A percentile compares a stretch with the other conserved stretches of the same genome.
phyloP scores from a whole-genome alignment of 345 rosid species.

The Hypericum perforatum region DNA sequence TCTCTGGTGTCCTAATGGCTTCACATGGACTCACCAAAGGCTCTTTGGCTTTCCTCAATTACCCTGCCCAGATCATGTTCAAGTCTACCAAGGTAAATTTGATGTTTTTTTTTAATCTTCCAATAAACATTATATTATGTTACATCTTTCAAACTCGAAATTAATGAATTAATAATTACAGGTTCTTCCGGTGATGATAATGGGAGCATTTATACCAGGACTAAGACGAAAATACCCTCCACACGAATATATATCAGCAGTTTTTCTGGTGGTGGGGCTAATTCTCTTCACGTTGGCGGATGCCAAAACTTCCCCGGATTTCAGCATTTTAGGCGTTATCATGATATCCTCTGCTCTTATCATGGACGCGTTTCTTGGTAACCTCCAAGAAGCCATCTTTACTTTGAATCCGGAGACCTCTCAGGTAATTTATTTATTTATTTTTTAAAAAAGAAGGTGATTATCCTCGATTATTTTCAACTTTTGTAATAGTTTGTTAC shows the following conservation, averaged over 20 bases:
- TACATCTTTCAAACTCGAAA: background rate
- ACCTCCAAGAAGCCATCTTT: conserved; percentile 88
- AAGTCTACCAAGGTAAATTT: conserved; percentile 86
- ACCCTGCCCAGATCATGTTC: conserved; percentile 91
- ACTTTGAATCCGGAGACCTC: conserved; percentile 75
- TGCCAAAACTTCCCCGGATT: conserved; percentile 86
- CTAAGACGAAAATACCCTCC: conserved; percentile 71
- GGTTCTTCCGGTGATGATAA: conserved; percentile 95
- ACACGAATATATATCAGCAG: conserved; percentile 73
- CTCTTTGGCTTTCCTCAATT: conserved; percentile 89
- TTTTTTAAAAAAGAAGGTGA: background rate
- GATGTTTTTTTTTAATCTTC: background rate
- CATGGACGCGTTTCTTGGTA: conserved; percentile 85
- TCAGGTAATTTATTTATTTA: conserved; percentile 36
- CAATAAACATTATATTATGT: background rate
- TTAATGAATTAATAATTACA: conserved; percentile 9
- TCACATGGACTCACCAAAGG: conserved; percentile 96
- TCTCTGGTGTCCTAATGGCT: conserved; percentile 94
- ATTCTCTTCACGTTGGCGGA: conserved; percentile 91
- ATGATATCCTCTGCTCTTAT: conserved; percentile 80
- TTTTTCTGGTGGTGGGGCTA: conserved; percentile 71
- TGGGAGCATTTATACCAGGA: conserved; percentile 96
- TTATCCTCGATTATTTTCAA: background rate
- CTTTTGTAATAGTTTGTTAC: background rate
- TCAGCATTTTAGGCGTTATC: conserved; percentile 67